Conservation (phyloP, 148 eudicot genomes). For the Camellia sinensis region DNA sequence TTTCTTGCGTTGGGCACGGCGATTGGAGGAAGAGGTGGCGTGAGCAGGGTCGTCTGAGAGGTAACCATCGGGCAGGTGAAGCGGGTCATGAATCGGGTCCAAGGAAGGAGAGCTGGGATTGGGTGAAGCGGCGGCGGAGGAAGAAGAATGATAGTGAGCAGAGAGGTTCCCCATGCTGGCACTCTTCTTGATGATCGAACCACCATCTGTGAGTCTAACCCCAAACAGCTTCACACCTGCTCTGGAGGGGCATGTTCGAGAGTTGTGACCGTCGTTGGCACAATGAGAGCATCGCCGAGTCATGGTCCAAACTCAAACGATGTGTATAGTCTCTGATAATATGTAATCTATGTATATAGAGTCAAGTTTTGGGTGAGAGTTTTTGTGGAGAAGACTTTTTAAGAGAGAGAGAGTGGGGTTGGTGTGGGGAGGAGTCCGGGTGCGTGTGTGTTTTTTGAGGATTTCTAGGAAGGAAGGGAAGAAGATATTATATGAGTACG, state of each 20-base stretch:
- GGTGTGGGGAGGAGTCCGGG: too few relatives aligned
- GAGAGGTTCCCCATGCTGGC: slow-evolving; percentile 83
- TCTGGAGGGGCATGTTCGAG: slow-evolving; percentile 67
- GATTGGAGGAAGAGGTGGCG: slow-evolving; percentile 59
- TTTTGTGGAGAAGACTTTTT: slow-evolving; percentile 7
- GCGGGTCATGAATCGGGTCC: slow-evolving; percentile 33
- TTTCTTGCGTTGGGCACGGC: slow-evolving; percentile 63
- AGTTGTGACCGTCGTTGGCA: slow-evolving; percentile 79
- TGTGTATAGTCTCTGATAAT: background rate
- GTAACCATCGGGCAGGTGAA: slow-evolving; percentile 51
- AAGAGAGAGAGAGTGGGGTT: background rate
- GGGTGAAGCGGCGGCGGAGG: slow-evolving; percentile 47
- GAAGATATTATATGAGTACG: slow-evolving; percentile 3
- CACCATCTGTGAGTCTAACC: slow-evolving; percentile 63
- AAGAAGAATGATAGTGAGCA: slow-evolving; percentile 42
- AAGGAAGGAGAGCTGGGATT: slow-evolving; percentile 46
- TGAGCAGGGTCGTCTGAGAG: slow-evolving; percentile 69
- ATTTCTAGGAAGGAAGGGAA: slow-evolving; percentile 11
- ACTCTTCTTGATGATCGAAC: slow-evolving; percentile 82
- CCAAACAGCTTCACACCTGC: slow-evolving; percentile 60
- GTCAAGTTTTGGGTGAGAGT: background rate
- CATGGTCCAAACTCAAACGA: slow-evolving; percentile 31
- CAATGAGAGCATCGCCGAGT: slow-evolving; percentile 88
- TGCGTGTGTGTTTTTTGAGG: slow-evolving; percentile 15
- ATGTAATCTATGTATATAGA: background rate